Percentiles rank a stretch among this genome's conserved stretches.
phyloP scores from a whole-genome alignment of 2,329 filamentous ascomycete species.

The Penicillium sp. region DNA sequence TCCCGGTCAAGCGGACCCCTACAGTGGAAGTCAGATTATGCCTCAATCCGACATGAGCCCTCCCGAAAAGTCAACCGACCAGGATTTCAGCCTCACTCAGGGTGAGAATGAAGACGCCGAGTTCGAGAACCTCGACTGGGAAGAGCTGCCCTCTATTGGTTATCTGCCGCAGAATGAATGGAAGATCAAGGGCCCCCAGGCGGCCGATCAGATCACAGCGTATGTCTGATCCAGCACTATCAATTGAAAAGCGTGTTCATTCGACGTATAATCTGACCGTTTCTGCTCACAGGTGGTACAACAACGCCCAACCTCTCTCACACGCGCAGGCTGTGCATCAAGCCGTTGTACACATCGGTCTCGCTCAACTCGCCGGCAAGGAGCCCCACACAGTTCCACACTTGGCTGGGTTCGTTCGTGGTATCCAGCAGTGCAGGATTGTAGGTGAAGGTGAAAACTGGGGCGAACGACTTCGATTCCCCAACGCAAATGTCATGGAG shows the following conservation, averaged over 20 bases:
- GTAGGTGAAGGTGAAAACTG: conserved; percentile 26
- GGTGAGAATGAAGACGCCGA: conserved; percentile 4
- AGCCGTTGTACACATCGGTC: conserved; percentile 58
- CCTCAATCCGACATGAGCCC: background rate
- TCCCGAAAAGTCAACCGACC: conserved; percentile 1
- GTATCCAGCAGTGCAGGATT: conserved; percentile 35
- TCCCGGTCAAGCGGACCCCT: conserved; percentile 52
- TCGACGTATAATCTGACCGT: conserved; percentile 5
- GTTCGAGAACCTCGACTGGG: conserved; percentile 40
- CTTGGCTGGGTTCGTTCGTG: too few relatives aligned
- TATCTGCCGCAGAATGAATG: conserved; percentile 42
- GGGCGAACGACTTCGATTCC: conserved; percentile 33
- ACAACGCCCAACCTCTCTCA: conserved; percentile 4
- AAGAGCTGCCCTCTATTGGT: conserved; percentile 58
- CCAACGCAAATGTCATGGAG: conserved; percentile 31
- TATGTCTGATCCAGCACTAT: conserved; percentile 30
- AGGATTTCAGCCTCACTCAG: background rate
- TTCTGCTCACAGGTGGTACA: conserved; percentile 14
- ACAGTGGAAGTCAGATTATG: conserved; percentile 39
- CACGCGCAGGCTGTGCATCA: conserved; percentile 50
- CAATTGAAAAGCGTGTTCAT: background rate
- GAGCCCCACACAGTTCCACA: conserved; percentile 15
- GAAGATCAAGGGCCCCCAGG: conserved; percentile 38
- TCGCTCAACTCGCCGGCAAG: conserved; percentile 49
- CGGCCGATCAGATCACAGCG: conserved; percentile 45